Evolutionary conservation across 2,329 filamentous ascomycete species (phyloP), one percentile per base, ranked within the genome.

Genomic region (Exophiala calicioides): DNA sequence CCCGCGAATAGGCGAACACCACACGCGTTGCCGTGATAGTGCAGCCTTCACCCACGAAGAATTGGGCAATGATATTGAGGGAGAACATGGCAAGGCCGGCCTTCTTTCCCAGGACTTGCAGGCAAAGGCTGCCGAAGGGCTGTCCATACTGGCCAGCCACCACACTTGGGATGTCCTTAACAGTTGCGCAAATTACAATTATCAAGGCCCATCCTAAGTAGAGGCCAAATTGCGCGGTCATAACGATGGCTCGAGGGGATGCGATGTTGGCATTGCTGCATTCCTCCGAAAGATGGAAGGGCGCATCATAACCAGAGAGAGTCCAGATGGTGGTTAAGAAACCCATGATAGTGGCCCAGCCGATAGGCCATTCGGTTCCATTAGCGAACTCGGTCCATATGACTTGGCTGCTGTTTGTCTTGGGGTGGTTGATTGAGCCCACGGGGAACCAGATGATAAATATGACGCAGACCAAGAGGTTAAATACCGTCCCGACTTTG

Each of bases 261-360:
- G 62, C 62, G 15, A 65, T 58, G 35, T 64, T 63, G 27, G 60
- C 59, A 39, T 65, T 65, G 31, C 51, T 53, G 53, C 62, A 65
- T 50, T 65, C 63, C 50, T 65, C 62, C 10, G 59, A 59, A 3
- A 65, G 52, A 27, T 65, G 62, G 37, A 65, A 64, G 3, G 63
- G 63, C 1, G 62, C 58, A 38, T 65, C 63, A 38, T 62, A 65
- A n/a, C 52, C 54, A 2, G 52, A 50, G 40, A 59, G 47, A 1
- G 69, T 59, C 19, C 63, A 66, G 2, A 65, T 66, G 5, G 73
- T 59, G 16, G 70, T 69, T 5, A 75, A 53, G 31, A 73, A 74
- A 26, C 70, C 67, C 30, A 75, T 60, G 0, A 75, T 59, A 12
- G 29, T 33, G 3, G 50, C 56, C 54, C 58, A 62, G 1, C 58